These are phyloP conservation scores for Neonectria coccinea DNA, from an alignment of 2,329 filamentous ascomycete species.

Conservation along the genomic window DNA sequence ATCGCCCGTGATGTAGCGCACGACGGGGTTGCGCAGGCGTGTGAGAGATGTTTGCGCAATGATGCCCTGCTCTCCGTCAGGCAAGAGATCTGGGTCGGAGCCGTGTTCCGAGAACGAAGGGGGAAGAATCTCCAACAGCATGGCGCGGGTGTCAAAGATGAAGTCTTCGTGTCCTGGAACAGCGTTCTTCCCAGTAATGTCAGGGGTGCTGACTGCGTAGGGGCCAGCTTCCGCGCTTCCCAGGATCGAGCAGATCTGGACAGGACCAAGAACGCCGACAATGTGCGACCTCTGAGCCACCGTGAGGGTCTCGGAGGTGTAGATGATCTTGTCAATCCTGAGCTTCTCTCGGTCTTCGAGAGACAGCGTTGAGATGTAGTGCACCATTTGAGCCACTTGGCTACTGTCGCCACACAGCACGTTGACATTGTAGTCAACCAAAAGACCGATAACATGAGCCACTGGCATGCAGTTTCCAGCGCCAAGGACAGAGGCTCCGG, in stretches of 20 bases:
- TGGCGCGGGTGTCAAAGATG: constrained; percentile 52
- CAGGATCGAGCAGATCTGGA: constrained; percentile 55
- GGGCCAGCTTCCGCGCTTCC: constrained; percentile 59
- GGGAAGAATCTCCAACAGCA: constrained; percentile 53
- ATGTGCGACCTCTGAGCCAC: constrained; percentile 50
- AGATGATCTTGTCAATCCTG: constrained; percentile 55
- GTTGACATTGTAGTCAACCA: constrained; percentile 52
- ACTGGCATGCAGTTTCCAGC: constrained; percentile 49
- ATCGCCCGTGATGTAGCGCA: constrained; percentile 59
- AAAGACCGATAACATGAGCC: constrained; percentile 40
- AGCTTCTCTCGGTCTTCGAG: constrained; percentile 38
- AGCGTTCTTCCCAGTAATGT: constrained; percentile 39
- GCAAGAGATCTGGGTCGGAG: constrained; percentile 27
- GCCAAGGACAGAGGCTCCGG: constrained; percentile 54
- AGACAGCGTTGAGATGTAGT: constrained; percentile 50
- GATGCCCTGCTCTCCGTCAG: constrained; percentile 51
- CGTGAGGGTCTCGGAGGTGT: constrained; percentile 57
- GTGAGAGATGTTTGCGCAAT: constrained; percentile 57
- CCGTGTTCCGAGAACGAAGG: constrained; percentile 29
- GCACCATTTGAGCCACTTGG: constrained; percentile 52
- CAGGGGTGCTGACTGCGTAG: constrained; percentile 50
- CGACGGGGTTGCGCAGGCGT: constrained; percentile 56
- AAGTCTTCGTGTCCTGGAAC: constrained; percentile 47
- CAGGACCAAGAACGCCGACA: constrained; percentile 41
- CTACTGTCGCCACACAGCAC: constrained; percentile 53